Percentiles rank a stretch among this genome's conserved stretches.
Evolutionary conservation across 768 basidiomycete genomes (phyloP).

Genomic region (Kwoniella newhampshirensis): DNA sequence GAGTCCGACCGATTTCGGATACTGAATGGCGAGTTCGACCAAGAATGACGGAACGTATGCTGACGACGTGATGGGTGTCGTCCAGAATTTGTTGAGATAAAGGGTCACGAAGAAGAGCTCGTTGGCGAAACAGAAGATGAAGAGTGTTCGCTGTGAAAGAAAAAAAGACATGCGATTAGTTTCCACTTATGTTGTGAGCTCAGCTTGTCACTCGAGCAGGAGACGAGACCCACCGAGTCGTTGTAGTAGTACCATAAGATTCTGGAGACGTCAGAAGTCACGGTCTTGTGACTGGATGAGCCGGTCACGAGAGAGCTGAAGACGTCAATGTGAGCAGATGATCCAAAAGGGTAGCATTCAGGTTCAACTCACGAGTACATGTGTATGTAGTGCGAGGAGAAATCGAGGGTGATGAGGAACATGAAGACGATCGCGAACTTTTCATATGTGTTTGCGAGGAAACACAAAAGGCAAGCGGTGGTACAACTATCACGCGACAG

Average conservation of each 20-base stretch:
- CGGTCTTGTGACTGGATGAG: constrained; percentile 85
- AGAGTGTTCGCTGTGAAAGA: constrained; percentile 68
- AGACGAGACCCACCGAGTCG: constrained; percentile 65
- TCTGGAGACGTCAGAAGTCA: constrained; percentile 85
- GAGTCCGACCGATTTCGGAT: constrained; percentile 29
- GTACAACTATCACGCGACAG: constrained; percentile 67
- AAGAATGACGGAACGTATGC: constrained; percentile 42
- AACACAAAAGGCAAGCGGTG: constrained; percentile 90
- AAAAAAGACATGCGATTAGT: not conserved
- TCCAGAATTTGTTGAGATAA: constrained; percentile 86
- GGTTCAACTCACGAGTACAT: constrained; percentile 83
- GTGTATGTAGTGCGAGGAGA: constrained; percentile 98
- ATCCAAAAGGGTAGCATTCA: not conserved
- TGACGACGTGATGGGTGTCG: constrained; percentile 65
- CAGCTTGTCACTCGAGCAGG: not conserved
- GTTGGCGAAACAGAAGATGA: constrained; percentile 90
- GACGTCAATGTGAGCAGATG: not conserved
- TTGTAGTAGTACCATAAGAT: constrained; percentile 94
- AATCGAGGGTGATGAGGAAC: constrained; percentile 93
- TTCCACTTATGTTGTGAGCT: not conserved
- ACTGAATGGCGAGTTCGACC: constrained; percentile 12
- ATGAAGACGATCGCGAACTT: constrained; percentile 81
- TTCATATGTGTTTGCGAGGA: constrained; percentile 87
- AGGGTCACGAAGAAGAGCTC: constrained; percentile 93
- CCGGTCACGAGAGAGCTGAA: constrained; percentile 89